phyloP scores from a whole-genome alignment of 2,329 filamentous ascomycete genomes.

The Albophoma yamanashiensis region DNA sequence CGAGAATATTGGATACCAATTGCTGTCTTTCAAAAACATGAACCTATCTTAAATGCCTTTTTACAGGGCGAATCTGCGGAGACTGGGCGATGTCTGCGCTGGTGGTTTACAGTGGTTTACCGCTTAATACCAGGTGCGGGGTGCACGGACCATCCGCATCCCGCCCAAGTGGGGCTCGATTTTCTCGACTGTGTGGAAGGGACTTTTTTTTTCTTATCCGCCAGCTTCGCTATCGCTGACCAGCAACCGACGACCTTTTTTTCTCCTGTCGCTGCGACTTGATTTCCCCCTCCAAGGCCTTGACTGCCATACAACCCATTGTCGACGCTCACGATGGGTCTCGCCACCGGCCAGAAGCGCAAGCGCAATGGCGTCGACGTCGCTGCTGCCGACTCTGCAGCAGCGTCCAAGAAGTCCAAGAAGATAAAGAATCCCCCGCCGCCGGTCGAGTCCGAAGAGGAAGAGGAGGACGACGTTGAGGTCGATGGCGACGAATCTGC shows the following conservation, averaged over 20 bases:
- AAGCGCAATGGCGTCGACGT: slow-evolving; percentile 26
- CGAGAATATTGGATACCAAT: not conserved
- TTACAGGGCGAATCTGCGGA: too few species aligned
- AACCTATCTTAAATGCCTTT: not conserved
- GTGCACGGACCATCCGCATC: slow-evolving; percentile 1
- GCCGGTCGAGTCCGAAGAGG: slow-evolving; percentile 14
- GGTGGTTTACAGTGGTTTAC: too few species aligned
- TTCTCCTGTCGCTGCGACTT: not conserved
- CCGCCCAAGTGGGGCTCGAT: slow-evolving; percentile 1
- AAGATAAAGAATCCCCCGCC: slow-evolving; percentile 27
- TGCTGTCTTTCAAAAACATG: too few species aligned
- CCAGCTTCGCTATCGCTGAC: not conserved
- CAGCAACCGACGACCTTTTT: slow-evolving; percentile 5
- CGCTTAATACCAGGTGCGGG: too few species aligned
- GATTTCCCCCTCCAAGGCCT: not conserved
- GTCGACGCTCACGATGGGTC: slow-evolving; percentile 17
- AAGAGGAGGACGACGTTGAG: slow-evolving; percentile 15
- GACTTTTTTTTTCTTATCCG: slow-evolving; percentile 11
- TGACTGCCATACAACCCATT: not conserved
- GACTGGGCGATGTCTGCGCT: not conserved
- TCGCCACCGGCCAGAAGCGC: slow-evolving; percentile 31
- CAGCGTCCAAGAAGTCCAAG: slow-evolving; percentile 25
- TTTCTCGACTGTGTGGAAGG: not conserved
- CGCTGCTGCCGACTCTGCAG: slow-evolving; percentile 10
- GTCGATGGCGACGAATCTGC: slow-evolving; percentile 12